Evolutionary conservation across 2,329 filamentous ascomycete genomes (phyloP), one percentile per base, ranked within the genome.

Genomic region (Teratosphaeria pseudoeucalypti): DNA sequence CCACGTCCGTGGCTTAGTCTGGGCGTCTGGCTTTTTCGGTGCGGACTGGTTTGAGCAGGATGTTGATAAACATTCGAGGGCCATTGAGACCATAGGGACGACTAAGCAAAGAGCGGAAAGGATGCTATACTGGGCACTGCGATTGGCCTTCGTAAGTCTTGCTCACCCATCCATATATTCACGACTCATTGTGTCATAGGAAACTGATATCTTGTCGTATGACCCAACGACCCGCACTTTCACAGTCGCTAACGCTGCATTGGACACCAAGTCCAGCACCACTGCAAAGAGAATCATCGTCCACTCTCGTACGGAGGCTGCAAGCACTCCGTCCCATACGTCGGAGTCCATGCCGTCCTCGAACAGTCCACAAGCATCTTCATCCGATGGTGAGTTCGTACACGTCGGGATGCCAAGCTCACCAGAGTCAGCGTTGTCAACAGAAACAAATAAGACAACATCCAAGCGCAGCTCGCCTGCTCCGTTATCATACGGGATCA

Each of bases 1-100:
- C 62, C 78, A 81, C 0, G 78, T 88, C 58, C 77, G 84, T 1
- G 86, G 87, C 0, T 73, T 88, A 1, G 69, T 84, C 1, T 88
- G 83, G 75, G 75, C 79, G 0, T 76, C 82, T 1, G 74, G 76
- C 11, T 85, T 85, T 57, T 84, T 81, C 57, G 84, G 85, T 0
- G 58, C 70, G 0, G 73, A 76, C 1, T 88, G 82, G 82, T 88
- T 88, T 66, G 76, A 78, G 5, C 77, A 80, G 1, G 79, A 79
- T 58, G 61, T 58, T 11, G 56, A 58, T 37, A 56, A 60, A 39
- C 54, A 32, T 52, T 26, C 19, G 14, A n/a, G 58, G 3, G 32
- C 39, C 4, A 54, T 57, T 7, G 58, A 62, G n/a, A 60, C 14
- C 12, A 32, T 52, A 7, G 55, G 56, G 19, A 58, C 54, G 11